Percentiles rank a stretch among this genome's conserved stretches.
phyloP scores from a whole-genome alignment of 2,329 filamentous ascomycete genomes.

The Fusarium neocosmosporiellum region DNA sequence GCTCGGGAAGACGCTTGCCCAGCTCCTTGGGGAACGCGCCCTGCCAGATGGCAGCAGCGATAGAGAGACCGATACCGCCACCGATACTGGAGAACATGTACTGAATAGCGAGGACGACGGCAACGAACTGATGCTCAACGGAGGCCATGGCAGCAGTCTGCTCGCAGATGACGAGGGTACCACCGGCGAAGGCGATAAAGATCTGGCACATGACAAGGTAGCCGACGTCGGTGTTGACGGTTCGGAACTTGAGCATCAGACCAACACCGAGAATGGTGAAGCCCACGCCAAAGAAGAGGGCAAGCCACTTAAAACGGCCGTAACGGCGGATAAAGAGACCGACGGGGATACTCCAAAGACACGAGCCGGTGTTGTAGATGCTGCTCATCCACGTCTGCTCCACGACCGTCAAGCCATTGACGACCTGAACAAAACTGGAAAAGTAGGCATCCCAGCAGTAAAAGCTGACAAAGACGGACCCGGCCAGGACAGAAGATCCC shows the following conservation, averaged over 20 bases:
- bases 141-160: slow-evolving; percentile 62
- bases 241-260: slow-evolving; percentile 69
- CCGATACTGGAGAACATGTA: not conserved
- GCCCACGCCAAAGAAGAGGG: slow-evolving; percentile 63
- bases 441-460: slow-evolving; percentile 63
- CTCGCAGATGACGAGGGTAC: slow-evolving; percentile 6
- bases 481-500: slow-evolving; percentile 57
- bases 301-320: slow-evolving; percentile 64
- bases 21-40: too few species aligned
- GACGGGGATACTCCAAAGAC: slow-evolving; percentile 56
- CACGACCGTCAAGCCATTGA: slow-evolving; percentile 60
- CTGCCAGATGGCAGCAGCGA: too few species aligned
- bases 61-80: too few species aligned
- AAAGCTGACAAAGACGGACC: slow-evolving; percentile 56
- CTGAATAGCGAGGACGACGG: not conserved
- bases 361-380: slow-evolving; percentile 62
- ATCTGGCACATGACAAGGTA: slow-evolving; percentile 61
- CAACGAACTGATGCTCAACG: slow-evolving; percentile 59
- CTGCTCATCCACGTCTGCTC: slow-evolving; percentile 61
- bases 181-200: slow-evolving; percentile 26
- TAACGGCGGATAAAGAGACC: slow-evolving; percentile 62
- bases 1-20: slow-evolving; percentile 23
- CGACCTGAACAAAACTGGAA: slow-evolving; percentile 63
- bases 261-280: slow-evolving; percentile 63
- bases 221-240: slow-evolving; percentile 60